A percentile compares a stretch with the other conserved stretches of the same genome.
Conservation (phyloP, 1,284 basidiomycete genomes). For the Cutaneotrichosporon mucoides region DNA sequence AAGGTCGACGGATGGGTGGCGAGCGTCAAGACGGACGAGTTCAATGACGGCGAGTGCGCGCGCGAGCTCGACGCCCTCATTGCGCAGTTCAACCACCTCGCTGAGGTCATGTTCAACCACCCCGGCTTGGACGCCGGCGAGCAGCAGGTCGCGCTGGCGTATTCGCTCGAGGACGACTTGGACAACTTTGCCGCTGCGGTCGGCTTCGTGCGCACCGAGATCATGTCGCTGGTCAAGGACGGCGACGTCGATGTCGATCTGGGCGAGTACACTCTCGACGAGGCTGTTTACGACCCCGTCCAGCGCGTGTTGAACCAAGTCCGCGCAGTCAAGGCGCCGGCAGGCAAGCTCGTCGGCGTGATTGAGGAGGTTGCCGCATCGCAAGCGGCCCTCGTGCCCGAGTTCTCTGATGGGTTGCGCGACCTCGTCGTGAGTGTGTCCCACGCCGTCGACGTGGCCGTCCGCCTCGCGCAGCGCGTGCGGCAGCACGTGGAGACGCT, state of each 20-base stretch:
- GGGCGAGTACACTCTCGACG: conserved; percentile 66
- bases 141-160: conserved; percentile 72
- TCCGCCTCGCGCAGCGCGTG: conserved; percentile 84
- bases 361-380: conserved; percentile 72
- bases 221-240: conserved; percentile 68
- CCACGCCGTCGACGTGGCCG: conserved; percentile 81
- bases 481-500: conserved; percentile 73
- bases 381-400: conserved; percentile 64
- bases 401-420: conserved; percentile 67
- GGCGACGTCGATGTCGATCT: conserved; percentile 67
- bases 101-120: conserved; percentile 74
- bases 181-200: conserved; percentile 88
- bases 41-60: conserved; percentile 87
- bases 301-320: conserved; percentile 75
- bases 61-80: conserved; percentile 78
- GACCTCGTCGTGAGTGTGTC: conserved; percentile 66
- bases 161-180: conserved; percentile 78
- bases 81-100: conserved; percentile 83
- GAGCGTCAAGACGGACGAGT: conserved; percentile 75
- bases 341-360: conserved; percentile 79
- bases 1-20: conserved; percentile 87
- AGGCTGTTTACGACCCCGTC: conserved; percentile 71
- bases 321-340: conserved; percentile 70
- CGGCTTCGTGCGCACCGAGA: conserved; percentile 76
- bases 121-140: conserved; percentile 83